Evolutionary conservation across 139 green algal species (phyloP).

Genomic region (Pleodorina starrii): DNA sequence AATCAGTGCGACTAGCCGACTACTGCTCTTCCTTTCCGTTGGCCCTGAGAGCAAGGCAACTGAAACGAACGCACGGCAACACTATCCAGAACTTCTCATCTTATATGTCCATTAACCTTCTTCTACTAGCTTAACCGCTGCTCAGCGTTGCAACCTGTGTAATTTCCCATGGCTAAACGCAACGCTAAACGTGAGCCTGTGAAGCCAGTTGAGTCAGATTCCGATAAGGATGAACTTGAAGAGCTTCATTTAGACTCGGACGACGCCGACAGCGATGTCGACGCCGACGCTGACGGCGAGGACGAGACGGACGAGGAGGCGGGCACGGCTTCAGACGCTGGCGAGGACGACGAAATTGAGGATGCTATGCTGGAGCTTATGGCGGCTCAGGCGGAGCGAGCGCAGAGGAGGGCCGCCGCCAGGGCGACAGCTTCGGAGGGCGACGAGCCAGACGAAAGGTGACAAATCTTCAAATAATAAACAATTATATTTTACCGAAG

Average conservation of each 20-base stretch:
- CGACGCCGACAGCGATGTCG: conserved; percentile 44
- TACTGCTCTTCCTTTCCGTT: too few relatives aligned
- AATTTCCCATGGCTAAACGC: background rate
- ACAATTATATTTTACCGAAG: too few relatives aligned
- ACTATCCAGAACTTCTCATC: too few relatives aligned
- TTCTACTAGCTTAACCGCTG: too few relatives aligned
- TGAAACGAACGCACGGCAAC: too few relatives aligned
- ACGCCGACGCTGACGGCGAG: conserved; percentile 47
- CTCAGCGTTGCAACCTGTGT: too few relatives aligned
- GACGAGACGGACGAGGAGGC: conserved; percentile 44
- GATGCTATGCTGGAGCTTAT: conserved; percentile 63
- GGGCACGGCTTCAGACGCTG: conserved; percentile 49
- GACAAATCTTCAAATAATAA: background rate
- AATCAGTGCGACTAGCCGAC: too few relatives aligned
- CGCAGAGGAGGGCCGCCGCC: conserved; percentile 38
- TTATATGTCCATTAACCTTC: too few relatives aligned
- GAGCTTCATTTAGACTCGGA: conserved; percentile 26
- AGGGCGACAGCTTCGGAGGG: background rate
- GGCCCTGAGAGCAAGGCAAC: too few relatives aligned
- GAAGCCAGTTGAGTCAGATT: background rate
- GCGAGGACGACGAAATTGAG: conserved; percentile 70
- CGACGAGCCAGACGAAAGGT: background rate
- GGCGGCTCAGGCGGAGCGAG: conserved; percentile 23
- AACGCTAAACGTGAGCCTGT: conserved; percentile 8
- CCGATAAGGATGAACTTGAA: conserved; percentile 28